Base-by-base conservation (phyloP, 2,329 filamentous ascomycete species). In the Aspergillus puulaauensis region DNA sequence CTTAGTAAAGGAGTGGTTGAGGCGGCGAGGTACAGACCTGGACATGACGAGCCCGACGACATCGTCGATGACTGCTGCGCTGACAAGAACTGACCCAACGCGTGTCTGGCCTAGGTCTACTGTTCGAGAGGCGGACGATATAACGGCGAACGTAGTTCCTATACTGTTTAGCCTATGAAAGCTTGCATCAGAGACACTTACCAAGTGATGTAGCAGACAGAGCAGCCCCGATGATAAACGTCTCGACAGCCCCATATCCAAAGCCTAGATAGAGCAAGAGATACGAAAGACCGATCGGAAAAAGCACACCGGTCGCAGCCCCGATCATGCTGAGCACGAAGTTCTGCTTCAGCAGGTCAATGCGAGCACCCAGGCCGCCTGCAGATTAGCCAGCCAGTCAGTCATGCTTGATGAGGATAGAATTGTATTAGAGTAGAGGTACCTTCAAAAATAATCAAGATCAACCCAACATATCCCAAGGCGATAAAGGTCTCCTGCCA, bases 381-480 rank as follows among this genome's bases (percentile, higher is more conserved):
- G 14, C 6, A 53, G 5, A 52, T 51, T 31, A 31, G 21, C 21
- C 21, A 31, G 27, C 27, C 8, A 31, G 21, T 31, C 27, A 9
- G 24, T 27, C 7, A 9, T 27, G 6, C 2, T 27, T 27, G 0
- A 27, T 3, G 0, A 4, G 21, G 21, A 27, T 9, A 1, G 24
- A 27, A 27, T 27, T 27, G 1, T 0, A 27, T 0, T 27, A 17
- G 4, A 3, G 4, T 19, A 37, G 45, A 14, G 46, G 37, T 39
- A 71, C 70, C 70, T 61, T 82, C 77, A 56, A 82, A 81, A 41
- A 82, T 81, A 56, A 82, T 80, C 40, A 82, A 64, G 46, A 82
- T 77, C 45, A 81, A 65, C 2, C 80, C 79, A 17, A 82, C 67
- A 62, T 82, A 82, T 19, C 80, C 79, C 21, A 82, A 60, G 2